Conservation (phyloP, 1,139 yeast species). For the Yamadazyma membranifaciens region DNA sequence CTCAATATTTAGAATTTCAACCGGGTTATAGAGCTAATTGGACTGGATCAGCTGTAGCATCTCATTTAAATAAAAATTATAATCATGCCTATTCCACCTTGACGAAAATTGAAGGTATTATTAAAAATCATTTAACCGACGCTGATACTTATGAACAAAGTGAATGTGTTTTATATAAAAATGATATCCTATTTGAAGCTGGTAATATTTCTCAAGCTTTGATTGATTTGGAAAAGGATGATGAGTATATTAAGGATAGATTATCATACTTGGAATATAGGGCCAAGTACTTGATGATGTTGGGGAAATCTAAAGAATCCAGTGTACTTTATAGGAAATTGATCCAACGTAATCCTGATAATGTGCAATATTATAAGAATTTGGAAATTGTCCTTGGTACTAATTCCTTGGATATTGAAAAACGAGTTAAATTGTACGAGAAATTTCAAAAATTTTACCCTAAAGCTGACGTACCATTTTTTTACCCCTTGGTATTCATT, state of each 20-base stretch:
- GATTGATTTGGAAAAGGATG: slow-evolving; percentile 54
- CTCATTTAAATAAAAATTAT: slow-evolving; percentile 69
- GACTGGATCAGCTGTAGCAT: slow-evolving; percentile 88
- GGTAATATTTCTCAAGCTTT: slow-evolving; percentile 70
- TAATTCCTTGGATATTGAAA: slow-evolving; percentile 30
- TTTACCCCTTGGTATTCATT: slow-evolving; percentile 74
- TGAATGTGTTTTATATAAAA: slow-evolving; percentile 76
- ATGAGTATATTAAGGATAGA: slow-evolving; percentile 59
- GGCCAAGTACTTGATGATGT: slow-evolving; percentile 54
- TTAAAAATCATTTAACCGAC: slow-evolving; percentile 65
- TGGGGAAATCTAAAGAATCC: slow-evolving; percentile 56
- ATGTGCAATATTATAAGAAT: slow-evolving; percentile 58
- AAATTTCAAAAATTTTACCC: slow-evolving; percentile 74
- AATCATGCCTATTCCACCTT: slow-evolving; percentile 70
- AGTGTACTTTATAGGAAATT: slow-evolving; percentile 65
- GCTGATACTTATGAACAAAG: slow-evolving; percentile 74
- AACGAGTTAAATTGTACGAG: slow-evolving; percentile 58
- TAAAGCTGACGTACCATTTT: slow-evolving; percentile 75
- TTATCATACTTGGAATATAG: slow-evolving; percentile 62
- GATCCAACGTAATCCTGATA: slow-evolving; percentile 85
- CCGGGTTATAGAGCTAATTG: slow-evolving; percentile 90
- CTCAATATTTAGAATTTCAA: slow-evolving; percentile 65
- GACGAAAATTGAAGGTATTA: slow-evolving; percentile 68
- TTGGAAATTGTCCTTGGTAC: slow-evolving; percentile 62
- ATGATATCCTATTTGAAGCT: slow-evolving; percentile 57